Percentiles rank a stretch among this genome's conserved stretches.
These are phyloP conservation scores for Pontederia crassipes DNA, from an alignment of 176 grass and related monocot genomes.

Conservation along the genomic window DNA sequence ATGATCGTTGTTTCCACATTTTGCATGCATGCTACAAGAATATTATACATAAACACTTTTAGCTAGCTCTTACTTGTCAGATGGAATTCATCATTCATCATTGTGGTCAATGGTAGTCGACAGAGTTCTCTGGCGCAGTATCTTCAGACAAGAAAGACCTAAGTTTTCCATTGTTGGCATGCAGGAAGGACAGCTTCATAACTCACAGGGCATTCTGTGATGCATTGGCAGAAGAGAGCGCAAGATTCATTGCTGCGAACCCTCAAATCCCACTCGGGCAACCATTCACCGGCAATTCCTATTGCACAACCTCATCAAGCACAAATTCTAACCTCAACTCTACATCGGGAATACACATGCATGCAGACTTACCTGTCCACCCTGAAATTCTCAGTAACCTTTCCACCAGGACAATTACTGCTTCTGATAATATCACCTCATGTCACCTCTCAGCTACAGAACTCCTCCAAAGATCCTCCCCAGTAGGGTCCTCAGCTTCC, in stretches of 20 bases:
- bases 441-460: slow-evolving; percentile 24
- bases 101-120: slow-evolving; percentile 6
- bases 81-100: not conserved
- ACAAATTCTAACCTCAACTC: slow-evolving; percentile 23
- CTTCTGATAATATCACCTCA: not conserved
- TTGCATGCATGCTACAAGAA: not conserved
- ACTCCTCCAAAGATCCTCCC: slow-evolving; percentile 24
- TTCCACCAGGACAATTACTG: slow-evolving; percentile 20
- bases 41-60: no score
- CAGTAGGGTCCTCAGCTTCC: slow-evolving; percentile 15
- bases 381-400: slow-evolving; percentile 20
- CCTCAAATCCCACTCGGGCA: slow-evolving; percentile 19
- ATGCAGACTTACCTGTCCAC: slow-evolving; percentile 19
- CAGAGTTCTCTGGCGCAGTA: not conserved
- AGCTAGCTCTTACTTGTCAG: not conserved
- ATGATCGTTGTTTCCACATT: not conserved
- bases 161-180: slow-evolving; percentile 11
- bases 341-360: slow-evolving; percentile 13
- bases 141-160: not conserved
- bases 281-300: slow-evolving; percentile 40
- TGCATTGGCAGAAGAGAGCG: slow-evolving; percentile 96
- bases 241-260: slow-evolving; percentile 44
- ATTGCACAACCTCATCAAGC: slow-evolving; percentile 1
- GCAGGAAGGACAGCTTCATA: slow-evolving; percentile 90
- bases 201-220: slow-evolving; percentile 98